These are phyloP conservation scores for Leccinum variicolor DNA, from an alignment of 768 basidiomycete genomes.

Conservation along the genomic window DNA sequence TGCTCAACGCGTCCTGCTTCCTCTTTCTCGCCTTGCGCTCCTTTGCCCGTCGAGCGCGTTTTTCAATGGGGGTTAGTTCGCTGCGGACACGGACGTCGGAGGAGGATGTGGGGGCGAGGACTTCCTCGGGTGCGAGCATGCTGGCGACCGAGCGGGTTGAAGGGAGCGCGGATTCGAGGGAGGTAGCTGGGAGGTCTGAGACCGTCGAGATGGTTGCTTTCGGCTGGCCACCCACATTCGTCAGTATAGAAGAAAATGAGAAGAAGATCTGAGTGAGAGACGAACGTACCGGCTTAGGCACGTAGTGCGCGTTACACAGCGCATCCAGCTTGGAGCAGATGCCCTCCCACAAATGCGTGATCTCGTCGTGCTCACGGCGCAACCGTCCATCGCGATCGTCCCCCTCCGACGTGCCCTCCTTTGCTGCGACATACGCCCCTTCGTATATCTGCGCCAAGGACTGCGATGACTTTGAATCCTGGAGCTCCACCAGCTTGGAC, in stretches of 20 bases:
- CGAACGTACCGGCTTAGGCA: constrained; percentile 80
- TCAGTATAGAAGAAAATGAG: constrained; percentile 1
- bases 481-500: constrained; percentile 82
- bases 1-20: constrained; percentile 61
- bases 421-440: constrained; percentile 77
- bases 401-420: constrained; percentile 40
- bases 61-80: constrained; percentile 85
- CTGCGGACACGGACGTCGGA: constrained; percentile 59
- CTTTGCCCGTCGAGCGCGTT: constrained; percentile 64
- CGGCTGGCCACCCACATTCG: constrained; percentile 48
- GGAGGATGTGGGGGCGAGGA: constrained; percentile 57
- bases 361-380: constrained; percentile 83
- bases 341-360: constrained; percentile 78
- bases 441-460: constrained; percentile 97
- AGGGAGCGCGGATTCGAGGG: constrained; percentile 89
- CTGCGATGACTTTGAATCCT: constrained; percentile 83
- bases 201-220: constrained; percentile 84
- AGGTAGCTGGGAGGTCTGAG: constrained; percentile 75
- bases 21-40: constrained; percentile 70
- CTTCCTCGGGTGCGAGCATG: constrained; percentile 92
- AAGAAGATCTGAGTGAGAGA: not conserved
- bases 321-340: constrained; percentile 90
- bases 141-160: constrained; percentile 70
- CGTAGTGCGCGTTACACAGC: constrained; percentile 91
- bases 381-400: constrained; percentile 90